Base-by-base conservation (phyloP, 2,329 filamentous ascomycete genomes). In the Dryadomyces quercus-mongolicae region DNA sequence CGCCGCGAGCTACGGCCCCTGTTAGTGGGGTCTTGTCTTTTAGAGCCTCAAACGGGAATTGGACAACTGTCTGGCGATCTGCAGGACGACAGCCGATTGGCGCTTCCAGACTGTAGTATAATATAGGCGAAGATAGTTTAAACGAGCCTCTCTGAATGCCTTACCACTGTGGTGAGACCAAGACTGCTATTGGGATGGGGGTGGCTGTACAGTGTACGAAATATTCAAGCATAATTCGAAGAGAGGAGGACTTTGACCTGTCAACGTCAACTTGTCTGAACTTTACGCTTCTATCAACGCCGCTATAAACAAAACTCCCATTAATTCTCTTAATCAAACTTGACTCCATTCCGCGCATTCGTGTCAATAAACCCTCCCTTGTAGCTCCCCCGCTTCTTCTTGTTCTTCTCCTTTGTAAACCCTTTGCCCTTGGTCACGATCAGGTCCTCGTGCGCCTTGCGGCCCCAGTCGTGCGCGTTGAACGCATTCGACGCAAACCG, bases 321-420 rank as follows among this genome's bases (percentile, higher is more conserved):
- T 38, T 52, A 60, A 44, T 60, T 57, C n/a, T n/a, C n/a, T n/a
- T n/a, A n/a, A 5, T 96, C 90, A 70, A 98, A 98, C 73, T 95
- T 96, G 73, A 95, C 86, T 56, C 88, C 86, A 71, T 92, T 91
- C 60, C 86, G 85, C 20, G 84, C 82, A 15, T 77, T 71, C 53
- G 92, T 86, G 66, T 98, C 91, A 63, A 98, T 95, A 52, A 78
- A 71, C 7, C 93, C 93, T 47, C 93, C 93, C 49, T 86, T 83
- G 76, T 95, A 98, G 60, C 85, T 88, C 51, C 93, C 93, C 62
- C 83, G 78, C 78, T 90, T 91, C 79, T 90, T 93, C 78, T 98
- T 98, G 73, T 98, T 98, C 83, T 98, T 98, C 75, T 97, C 93
- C 76, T 98, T 98, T 57, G 92, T 97, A 72, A 98, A 98, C 4